phyloP scores from a whole-genome alignment of 192 early-diverging fungal species.

The Umbelopsis sp. region DNA sequence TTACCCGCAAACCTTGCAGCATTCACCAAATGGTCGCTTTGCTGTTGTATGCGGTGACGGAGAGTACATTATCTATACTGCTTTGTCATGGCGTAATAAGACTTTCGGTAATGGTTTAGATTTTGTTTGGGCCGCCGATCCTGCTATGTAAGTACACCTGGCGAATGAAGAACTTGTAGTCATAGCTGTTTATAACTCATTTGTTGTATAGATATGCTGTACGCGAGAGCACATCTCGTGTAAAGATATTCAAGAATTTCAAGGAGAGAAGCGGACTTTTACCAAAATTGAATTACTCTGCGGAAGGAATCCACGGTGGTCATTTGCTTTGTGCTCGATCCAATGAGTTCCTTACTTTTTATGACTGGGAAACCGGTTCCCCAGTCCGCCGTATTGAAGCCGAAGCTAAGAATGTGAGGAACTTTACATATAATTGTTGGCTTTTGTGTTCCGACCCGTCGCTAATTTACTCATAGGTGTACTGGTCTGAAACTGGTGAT shows the following conservation, averaged over 20 bases:
- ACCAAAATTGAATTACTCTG: conserved; percentile 73
- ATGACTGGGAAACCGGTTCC: conserved; percentile 96
- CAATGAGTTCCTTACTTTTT: conserved; percentile 87
- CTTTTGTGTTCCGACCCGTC: not conserved
- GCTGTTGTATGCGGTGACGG: conserved; percentile 99
- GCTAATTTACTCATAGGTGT: conserved; percentile 52
- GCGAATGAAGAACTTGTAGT: not conserved
- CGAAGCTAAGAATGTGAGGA: conserved; percentile 70
- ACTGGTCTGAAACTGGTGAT: conserved; percentile 96
- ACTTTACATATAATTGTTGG: not conserved
- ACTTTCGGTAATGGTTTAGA: conserved; percentile 93
- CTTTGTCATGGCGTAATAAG: conserved; percentile 99
- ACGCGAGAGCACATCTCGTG: conserved; percentile 87
- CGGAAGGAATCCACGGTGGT: conserved; percentile 95
- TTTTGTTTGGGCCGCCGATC: conserved; percentile 97
- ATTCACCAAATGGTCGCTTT: conserved; percentile 98
- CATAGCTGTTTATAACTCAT: not conserved
- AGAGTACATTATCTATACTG: conserved; percentile 99
- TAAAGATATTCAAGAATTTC: conserved; percentile 93
- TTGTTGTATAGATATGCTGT: conserved; percentile 73
- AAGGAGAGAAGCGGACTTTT: conserved; percentile 84
- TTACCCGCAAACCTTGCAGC: conserved; percentile 93
- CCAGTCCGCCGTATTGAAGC: conserved; percentile 94
- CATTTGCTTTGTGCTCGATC: conserved; percentile 86
- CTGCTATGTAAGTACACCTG: conserved; percentile 72